Base-by-base conservation (phyloP, 179 eudicot species). In the Corrigiola litoralis region DNA sequence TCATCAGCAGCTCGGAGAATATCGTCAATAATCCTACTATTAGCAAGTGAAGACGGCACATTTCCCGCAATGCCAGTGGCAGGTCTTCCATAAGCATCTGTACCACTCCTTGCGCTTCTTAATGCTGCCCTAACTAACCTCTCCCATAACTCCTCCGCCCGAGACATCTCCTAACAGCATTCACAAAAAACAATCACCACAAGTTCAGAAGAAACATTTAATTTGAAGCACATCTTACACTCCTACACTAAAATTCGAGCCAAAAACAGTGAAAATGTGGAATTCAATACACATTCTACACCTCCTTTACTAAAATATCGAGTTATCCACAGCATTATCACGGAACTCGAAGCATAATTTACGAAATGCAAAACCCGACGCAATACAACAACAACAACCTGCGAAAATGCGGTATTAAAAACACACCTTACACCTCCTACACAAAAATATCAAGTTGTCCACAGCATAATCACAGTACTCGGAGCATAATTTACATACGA, bases 1-100 rank as follows among this genome's bases (percentile, higher is more conserved):
- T 95, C 99, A 60, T 95, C 98, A 6, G 99, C 97, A 69, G 95
- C 88, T 69, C 95, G 83, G 24, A 95, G 81, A 61, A 95, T 95
- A 51, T 92, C 95, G 75, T 95, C 99, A 53, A 95, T 89, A 70
- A 85, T 80, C 72, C 79, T 79, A 70, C 77, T 86, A 52, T 92
- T 87, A 18, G 84, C 81, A 25, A 95, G 94, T 0, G 97, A 92
- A 63, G 96, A 81, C 0, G 99, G 99, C 27, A 95, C 99, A 78
- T 83, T 82, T 24, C 92, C 91, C 21, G 96, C 96, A 74, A 95
- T 87, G 11, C 96, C 99, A 42, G 89, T 76, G 65, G 76, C 79
- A 23, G 81, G 95, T 48, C 77, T 79, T 65, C 97, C 95, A 75
- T 72, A 81, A n/a, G 81, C 84, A 80, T 85, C 92, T 0, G 72